These are phyloP conservation scores for Penicillium pulvis DNA, from an alignment of 495 filamentous ascomycete genomes.

Conservation along the genomic window DNA sequence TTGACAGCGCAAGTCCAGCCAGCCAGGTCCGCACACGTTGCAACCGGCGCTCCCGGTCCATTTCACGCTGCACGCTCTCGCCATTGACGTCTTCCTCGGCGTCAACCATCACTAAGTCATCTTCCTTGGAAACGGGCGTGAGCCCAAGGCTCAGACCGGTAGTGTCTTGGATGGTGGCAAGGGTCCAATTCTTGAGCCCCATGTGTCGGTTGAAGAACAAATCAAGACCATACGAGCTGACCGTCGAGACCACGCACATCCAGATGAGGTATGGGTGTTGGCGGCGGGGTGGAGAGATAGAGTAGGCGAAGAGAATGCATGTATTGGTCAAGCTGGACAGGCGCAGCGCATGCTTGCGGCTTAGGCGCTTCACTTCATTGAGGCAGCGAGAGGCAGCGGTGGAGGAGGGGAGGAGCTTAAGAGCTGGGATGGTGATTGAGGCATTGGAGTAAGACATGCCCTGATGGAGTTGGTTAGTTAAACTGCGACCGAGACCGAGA, in stretches of 20 bases:
- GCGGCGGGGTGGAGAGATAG: slow-evolving; percentile 65
- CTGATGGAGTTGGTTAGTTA: slow-evolving; percentile 44
- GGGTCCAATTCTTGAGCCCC: slow-evolving; percentile 33
- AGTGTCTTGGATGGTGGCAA: slow-evolving; percentile 32
- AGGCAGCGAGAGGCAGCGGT: slow-evolving; percentile 65
- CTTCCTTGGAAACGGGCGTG: slow-evolving; percentile 55
- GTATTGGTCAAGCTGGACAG: slow-evolving; percentile 62
- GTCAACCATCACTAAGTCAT: slow-evolving; percentile 61
- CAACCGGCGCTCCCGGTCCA: slow-evolving; percentile 64
- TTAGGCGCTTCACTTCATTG: slow-evolving; percentile 58
- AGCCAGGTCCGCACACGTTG: slow-evolving; percentile 63
- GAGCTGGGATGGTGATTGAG: slow-evolving; percentile 70
- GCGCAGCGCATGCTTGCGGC: slow-evolving; percentile 57
- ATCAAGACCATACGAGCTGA: slow-evolving; percentile 58
- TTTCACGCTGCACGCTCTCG: slow-evolving; percentile 72
- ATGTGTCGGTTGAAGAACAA: slow-evolving; percentile 49
- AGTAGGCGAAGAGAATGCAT: slow-evolving; percentile 71
- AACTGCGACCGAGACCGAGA: neutral
- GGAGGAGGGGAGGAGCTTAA: slow-evolving; percentile 76
- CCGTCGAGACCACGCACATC: slow-evolving; percentile 60
- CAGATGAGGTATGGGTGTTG: slow-evolving; percentile 88
- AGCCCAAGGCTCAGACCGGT: slow-evolving; percentile 18
- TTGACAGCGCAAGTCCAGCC: slow-evolving; percentile 65
- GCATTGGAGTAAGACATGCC: slow-evolving; percentile 82
- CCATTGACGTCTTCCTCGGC: slow-evolving; percentile 69